Evolutionary conservation across 108 stramenopile species (phyloP), one percentile per base, ranked within the genome.

Genomic region (Schizochytrium sp.): DNA sequence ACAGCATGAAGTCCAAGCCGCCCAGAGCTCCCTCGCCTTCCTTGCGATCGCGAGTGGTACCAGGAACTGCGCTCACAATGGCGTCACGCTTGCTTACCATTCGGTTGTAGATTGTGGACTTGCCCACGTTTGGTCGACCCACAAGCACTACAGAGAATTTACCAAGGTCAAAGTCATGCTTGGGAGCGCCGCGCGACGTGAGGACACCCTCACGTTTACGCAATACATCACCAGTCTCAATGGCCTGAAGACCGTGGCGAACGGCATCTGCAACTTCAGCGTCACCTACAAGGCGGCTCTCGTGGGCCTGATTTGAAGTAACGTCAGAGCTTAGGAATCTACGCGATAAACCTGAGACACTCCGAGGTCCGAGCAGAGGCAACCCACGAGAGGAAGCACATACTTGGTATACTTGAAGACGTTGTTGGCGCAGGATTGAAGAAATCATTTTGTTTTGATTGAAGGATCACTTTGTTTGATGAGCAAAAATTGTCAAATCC

Each of bases 101-200:
- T 8, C 95, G 94, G 90, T 98, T 98, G 89, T 97, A 96, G 3
- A 97, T 93, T 12, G 96, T 95, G 38, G 92, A 93, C 92, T 98
- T 98, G 17, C 98, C 98, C 38, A 97, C 97, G 89, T 98, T 98
- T 46, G 98, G 98, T 46, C 97, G 89, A 17, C 98, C 98, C 12
- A 97, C 91, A 38, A 97, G 91, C n/a, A 95, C 96, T 47, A 95
- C 95, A 10, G 49, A 55, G 1, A 83, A 55, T 40, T 83, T 83
- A 38, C 45, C 76, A 5, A 83, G 76, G 50, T 49, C 53, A 42
- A 83, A 83, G 76, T 83, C 76, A 53, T 83, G 76, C 28, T 83
- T 83, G 12, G 64, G 64, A 8, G 64, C 3, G 28, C 28, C 57
- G 57, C 57, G 57, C 13, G 57, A 8, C 3, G 42, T 38, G 10